Evolutionary conservation across 768 basidiomycete genomes (phyloP), one percentile per base, ranked within the genome.

Genomic region (Clavulina sp.): DNA sequence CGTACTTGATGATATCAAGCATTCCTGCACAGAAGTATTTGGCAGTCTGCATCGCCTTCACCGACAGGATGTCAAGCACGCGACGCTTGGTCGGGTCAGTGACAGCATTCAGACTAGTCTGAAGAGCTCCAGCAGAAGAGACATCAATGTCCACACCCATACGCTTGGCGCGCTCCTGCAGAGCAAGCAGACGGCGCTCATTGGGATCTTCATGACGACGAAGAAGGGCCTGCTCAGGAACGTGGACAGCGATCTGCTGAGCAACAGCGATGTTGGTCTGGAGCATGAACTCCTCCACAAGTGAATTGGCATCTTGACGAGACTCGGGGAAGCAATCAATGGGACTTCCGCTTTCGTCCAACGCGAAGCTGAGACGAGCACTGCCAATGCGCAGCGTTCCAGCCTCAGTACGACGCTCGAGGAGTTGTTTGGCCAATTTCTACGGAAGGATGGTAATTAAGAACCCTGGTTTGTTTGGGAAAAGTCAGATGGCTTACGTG

Each of bases 11-110:
- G 60, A 99, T 99, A 65, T 99, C 95, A 59, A 99, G 71, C 93
- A 96, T 96, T 56, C 95, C 95, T 24, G 91, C 77, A 62, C 95
- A 99, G 79, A 97, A 97, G 67, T 99, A 99, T 65, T 91, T 92
- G 58, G 95, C 88, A 49, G 81, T 76, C 54, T 88, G 84, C 55
- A 91, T 96, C n/a, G 89, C 82, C 66, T 95, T 95, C 64, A 76
- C 79, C 16, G 80, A 78, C 38, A 96, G 70, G 31, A 95, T 63
- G 64, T 91, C 80, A 6, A 99, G 69, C n/a, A 91, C 72, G 48
- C 75, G 68, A 52, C 79, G 80, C 52, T 81, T 81, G 49, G 78
- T 77, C 5, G 80, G 76, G 56, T 92, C 78, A 36, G 72, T 61
- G 54, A 97, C 73, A 5, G 70, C 67, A n/a, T 82, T 68, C 60